phyloP scores from a whole-genome alignment of 805 yeast genomes.

The Candida tammaniensis region DNA sequence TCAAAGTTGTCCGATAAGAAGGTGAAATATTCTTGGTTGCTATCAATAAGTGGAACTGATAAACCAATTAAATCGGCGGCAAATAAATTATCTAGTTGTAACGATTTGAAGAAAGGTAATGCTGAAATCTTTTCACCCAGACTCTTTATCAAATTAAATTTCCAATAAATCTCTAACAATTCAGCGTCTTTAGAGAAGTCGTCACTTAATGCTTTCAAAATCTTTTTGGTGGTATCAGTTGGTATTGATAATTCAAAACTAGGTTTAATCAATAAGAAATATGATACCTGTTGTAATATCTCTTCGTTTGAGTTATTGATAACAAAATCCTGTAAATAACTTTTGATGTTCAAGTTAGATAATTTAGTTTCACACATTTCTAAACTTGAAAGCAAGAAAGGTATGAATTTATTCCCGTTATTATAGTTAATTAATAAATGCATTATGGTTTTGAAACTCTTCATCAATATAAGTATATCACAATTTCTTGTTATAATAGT shows the following conservation, averaged over 20 bases:
- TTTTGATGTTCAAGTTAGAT: conserved; percentile 4
- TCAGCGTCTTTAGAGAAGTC: not conserved
- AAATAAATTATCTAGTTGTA: conserved; percentile 6
- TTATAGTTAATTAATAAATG: conserved; percentile 4
- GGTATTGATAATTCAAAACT: conserved; percentile 7
- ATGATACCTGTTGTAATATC: conserved; percentile 9
- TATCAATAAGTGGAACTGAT: conserved; percentile 1
- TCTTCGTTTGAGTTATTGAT: conserved; percentile 4
- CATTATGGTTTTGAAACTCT: conserved; percentile 33
- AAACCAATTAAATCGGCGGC: conserved; percentile 11
- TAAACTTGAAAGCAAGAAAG: conserved; percentile 12
- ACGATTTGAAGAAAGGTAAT: conserved; percentile 1
- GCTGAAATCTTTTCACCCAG: conserved; percentile 1
- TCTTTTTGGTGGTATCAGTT: not conserved
- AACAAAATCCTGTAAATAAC: conserved; percentile 9
- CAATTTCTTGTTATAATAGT: conserved; percentile 55
- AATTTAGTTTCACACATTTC: conserved; percentile 11
- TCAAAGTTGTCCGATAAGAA: conserved; percentile 7
- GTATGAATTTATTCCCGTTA: conserved; percentile 10
- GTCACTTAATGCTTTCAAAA: conserved; percentile 3
- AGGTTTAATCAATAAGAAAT: conserved; percentile 9
- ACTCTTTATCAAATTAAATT: conserved; percentile 8
- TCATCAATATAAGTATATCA: conserved; percentile 37
- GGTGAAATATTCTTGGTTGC: not conserved
- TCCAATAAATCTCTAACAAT: conserved; percentile 11